Conservation (phyloP, 2,329 filamentous ascomycete species). For the Monosporascus sp. region DNA sequence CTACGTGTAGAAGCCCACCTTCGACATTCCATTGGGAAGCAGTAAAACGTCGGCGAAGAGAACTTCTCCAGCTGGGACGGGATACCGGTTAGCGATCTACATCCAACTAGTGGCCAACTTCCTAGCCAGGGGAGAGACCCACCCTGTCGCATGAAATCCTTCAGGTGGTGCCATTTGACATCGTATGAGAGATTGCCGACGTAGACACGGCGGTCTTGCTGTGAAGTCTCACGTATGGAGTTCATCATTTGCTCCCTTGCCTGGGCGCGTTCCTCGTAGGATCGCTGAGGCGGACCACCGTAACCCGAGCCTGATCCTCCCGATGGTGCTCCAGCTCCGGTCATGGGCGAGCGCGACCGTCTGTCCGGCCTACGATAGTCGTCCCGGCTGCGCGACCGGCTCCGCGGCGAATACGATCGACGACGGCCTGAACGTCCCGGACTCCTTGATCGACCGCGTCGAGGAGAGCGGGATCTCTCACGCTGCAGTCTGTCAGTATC, state of each 20-base stretch:
- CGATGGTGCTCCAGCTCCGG: constrained; percentile 61
- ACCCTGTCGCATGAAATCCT: constrained; percentile 99
- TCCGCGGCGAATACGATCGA: constrained; percentile 74
- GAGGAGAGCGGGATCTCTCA: constrained; percentile 76
- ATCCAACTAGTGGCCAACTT: constrained; percentile 17
- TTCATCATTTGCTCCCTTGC: constrained; percentile 96
- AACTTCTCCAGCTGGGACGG: constrained; percentile 82
- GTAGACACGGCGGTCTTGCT: constrained; percentile 98
- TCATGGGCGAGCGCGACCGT: constrained; percentile 84
- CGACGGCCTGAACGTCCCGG: constrained; percentile 64
- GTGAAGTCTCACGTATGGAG: constrained; percentile 86
- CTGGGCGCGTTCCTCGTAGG: constrained; percentile 75
- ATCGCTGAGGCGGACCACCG: constrained; percentile 64
- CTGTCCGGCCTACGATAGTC: constrained; percentile 70
- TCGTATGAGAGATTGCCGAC: constrained; percentile 99
- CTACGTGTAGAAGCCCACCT: constrained; percentile 96
- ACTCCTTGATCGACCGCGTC: constrained; percentile 78
- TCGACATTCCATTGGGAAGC: constrained; percentile 99
- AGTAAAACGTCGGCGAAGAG: constrained; percentile 98
- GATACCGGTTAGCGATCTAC: constrained; percentile 33
- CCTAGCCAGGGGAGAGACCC: constrained; percentile 34
- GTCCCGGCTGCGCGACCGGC: constrained; percentile 72
- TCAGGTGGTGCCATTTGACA: constrained; percentile 99
- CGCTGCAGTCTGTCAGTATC: constrained; percentile 52
- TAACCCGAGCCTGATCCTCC: constrained; percentile 67